Percentiles rank a stretch among this genome's conserved stretches.
Conservation (phyloP, 768 basidiomycete genomes). For the Tephrocybe rancida region DNA sequence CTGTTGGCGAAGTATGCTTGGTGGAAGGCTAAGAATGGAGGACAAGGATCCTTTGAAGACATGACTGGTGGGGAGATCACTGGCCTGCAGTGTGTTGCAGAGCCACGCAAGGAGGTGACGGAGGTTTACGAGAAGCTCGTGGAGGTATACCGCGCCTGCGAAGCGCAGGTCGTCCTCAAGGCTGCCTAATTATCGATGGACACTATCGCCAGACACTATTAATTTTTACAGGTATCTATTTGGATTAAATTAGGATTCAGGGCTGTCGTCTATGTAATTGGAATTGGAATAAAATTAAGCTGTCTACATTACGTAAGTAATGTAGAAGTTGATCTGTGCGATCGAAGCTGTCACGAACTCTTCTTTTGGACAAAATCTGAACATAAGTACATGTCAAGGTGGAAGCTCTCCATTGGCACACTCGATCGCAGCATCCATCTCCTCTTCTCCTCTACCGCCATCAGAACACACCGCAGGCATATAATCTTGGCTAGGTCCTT, state of each 20-base stretch:
- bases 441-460: not conserved
- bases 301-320: no score
- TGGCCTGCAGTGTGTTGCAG: constrained; percentile 62
- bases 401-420: constrained; percentile 2
- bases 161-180: constrained; percentile 46
- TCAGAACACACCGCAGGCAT: not conserved
- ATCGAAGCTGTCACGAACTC: not conserved
- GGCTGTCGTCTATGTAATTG: not conserved
- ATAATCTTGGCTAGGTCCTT: not conserved
- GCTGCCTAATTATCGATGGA: not conserved
- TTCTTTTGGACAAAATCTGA: not conserved
- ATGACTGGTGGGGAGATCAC: constrained; percentile 56
- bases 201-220: no score
- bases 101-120: constrained; percentile 46
- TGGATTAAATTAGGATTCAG: not conserved
- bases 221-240: not conserved
- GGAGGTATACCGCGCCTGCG: constrained; percentile 55
- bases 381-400: constrained; percentile 16
- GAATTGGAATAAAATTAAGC: no score
- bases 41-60: constrained; percentile 60
- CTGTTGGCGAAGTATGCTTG: constrained; percentile 71
- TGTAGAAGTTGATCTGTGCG: not conserved
- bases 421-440: constrained; percentile 1
- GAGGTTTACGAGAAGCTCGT: constrained; percentile 58
- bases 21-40: constrained; percentile 53